Evolutionary conservation across 169 alveolate species (phyloP).

Genomic region (Cryptosporidium viatorum): DNA sequence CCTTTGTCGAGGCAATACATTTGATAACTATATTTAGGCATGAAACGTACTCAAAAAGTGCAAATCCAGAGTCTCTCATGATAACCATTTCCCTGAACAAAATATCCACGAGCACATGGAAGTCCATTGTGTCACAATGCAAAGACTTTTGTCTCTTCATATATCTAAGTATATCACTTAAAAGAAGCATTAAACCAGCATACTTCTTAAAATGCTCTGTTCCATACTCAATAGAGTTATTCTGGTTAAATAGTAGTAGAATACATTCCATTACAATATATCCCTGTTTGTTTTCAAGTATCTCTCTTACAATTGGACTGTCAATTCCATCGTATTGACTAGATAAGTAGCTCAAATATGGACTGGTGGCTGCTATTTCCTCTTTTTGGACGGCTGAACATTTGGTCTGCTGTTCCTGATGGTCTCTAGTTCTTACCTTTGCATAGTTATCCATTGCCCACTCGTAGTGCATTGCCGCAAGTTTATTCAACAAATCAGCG

Average conservation of each 20-base stretch:
- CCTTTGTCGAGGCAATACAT: conserved; percentile 66
- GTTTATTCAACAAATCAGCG: conserved; percentile 2
- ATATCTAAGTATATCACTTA: conserved; percentile 40
- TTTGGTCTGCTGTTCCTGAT: conserved; percentile 23
- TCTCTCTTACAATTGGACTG: conserved; percentile 49
- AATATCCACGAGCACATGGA: conserved; percentile 64
- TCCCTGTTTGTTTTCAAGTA: conserved; percentile 10
- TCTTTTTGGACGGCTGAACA: background rate
- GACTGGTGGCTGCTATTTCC: conserved; percentile 3
- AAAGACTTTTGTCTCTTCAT: conserved; percentile 31
- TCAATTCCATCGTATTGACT: conserved; percentile 76
- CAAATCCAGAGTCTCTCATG: conserved; percentile 71
- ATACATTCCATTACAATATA: conserved; percentile 52
- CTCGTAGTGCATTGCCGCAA: conserved; percentile 32
- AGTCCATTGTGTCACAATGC: conserved; percentile 41
- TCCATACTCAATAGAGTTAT: conserved; percentile 27
- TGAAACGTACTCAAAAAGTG: conserved; percentile 60
- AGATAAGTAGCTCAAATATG: conserved; percentile 61
- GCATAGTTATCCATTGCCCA: conserved; percentile 61
- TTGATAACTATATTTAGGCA: conserved; percentile 66
- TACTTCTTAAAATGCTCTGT: conserved; percentile 19
- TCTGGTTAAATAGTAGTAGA: conserved; percentile 9
- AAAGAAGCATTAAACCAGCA: conserved; percentile 18
- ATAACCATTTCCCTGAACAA: conserved; percentile 66
- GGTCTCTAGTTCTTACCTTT: conserved; percentile 30